Evolutionary conservation across 2,329 filamentous ascomycete genomes (phyloP), one percentile per base, ranked within the genome.

Genomic region (Colletotrichum graminicola): DNA sequence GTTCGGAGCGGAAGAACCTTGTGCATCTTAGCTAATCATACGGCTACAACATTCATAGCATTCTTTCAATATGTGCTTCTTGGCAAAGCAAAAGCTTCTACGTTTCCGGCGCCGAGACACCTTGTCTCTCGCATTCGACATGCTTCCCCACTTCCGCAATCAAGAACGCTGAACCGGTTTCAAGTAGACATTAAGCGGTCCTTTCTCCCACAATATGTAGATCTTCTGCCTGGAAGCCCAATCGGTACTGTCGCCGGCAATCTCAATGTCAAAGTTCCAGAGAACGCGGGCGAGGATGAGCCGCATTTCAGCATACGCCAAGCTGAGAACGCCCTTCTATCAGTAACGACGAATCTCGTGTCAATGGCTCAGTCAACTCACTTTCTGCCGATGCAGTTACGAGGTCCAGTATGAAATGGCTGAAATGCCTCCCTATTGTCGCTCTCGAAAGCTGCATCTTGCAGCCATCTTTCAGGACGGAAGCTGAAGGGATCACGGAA

Each of bases 331-430:
- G 29, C 29, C 49, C 14, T 6, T 5, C 23, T 21, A 41, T 71
- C 36, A 62, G 61, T 12, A 41, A 29, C 29, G 16, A 21, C 3
- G 34, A 55, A n/a, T 3, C 2, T 49, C 8, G 26, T 5, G 5
- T n/a, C 5, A 16, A 12, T 2, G 1, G n/a, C 10, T 16, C 75
- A n/a, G 10, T 11, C 5, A 2, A 79, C 83, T 76, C 78, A 85
- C 84, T 87, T 86, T 71, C 79, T 79, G 1, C 86, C 86, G 36
- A 88, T 79, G 71, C 86, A 88, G 57, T 86, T 85, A 1, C 86
- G 78, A 7, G 86, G 82, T 0, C 86, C 85, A 2, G 84, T 45
- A 5, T 82, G 81, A 73, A 88, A 87, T 0, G 86, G 83, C 73
- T 87, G 83, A 66, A 85, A 79, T 1, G 80, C 81, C 0, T 83